phyloP scores from a whole-genome alignment of 2,329 filamentous ascomycete genomes.

The Nemania bipapillata region DNA sequence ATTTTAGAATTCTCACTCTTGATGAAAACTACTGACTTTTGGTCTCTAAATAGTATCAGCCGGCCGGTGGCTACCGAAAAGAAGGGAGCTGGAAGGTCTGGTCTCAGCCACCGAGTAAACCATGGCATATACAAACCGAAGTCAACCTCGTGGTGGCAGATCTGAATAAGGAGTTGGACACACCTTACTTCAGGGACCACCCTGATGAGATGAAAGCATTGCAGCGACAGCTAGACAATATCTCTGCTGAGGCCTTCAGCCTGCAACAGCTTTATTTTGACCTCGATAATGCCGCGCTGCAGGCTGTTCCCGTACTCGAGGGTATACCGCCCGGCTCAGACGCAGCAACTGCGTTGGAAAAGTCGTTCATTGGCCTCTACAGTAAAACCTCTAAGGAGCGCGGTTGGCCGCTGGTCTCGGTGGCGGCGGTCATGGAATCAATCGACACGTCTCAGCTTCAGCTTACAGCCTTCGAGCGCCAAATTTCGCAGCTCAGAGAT shows the following conservation, averaged over 20 bases:
- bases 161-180: neutral
- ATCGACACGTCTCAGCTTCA: too few species aligned
- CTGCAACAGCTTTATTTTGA: neutral
- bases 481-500: too few species aligned
- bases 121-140: neutral
- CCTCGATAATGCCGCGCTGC: neutral
- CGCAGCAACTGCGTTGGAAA: neutral
- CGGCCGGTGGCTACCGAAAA: neutral
- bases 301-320: neutral
- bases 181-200: too few species aligned
- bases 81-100: neutral
- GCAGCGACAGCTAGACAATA: neutral
- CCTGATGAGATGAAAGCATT: too few species aligned
- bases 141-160: neutral
- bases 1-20: too few species aligned
- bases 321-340: neutral
- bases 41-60: too few species aligned
- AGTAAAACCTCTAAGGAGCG: too few species aligned
- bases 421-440: too few species aligned
- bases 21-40: too few species aligned
- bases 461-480: too few species aligned
- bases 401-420: too few species aligned
- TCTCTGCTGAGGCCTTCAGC: neutral
- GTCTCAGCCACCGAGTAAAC: neutral
- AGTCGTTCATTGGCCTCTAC: neutral